phyloP scores from a whole-genome alignment of 2,329 filamentous ascomycete genomes.

The Davidsoniella neocaledoniae region DNA sequence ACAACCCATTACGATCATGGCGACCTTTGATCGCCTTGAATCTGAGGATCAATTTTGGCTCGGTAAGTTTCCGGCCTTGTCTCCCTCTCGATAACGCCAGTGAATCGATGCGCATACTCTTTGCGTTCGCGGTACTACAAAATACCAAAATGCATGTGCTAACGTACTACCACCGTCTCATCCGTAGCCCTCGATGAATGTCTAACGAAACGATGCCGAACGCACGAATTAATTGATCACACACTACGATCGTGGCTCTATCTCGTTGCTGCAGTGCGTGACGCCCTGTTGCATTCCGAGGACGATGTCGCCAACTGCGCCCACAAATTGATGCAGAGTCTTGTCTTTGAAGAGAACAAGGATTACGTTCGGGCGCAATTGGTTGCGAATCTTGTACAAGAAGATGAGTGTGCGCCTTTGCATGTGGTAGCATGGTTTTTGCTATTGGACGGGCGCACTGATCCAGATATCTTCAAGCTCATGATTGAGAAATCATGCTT shows the following conservation, averaged over 20 bases:
- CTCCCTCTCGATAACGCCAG: not conserved
- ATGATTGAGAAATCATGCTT: slow-evolving; percentile 84
- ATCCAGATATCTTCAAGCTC: slow-evolving; percentile 64
- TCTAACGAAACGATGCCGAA: slow-evolving; percentile 30
- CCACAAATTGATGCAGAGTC: slow-evolving; percentile 58
- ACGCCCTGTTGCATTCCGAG: slow-evolving; percentile 57
- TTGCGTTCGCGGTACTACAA: not conserved
- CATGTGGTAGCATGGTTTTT: slow-evolving; percentile 72
- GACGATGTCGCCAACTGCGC: slow-evolving; percentile 69
- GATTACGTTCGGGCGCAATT: slow-evolving; percentile 88
- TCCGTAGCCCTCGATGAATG: slow-evolving; percentile 30
- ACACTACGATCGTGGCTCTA: slow-evolving; percentile 69
- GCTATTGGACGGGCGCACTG: slow-evolving; percentile 65
- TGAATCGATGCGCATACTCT: no score
- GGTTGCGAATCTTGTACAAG: slow-evolving; percentile 76
- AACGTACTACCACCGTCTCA: not conserved
- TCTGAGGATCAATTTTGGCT: slow-evolving; percentile 77
- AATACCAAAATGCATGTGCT: not conserved
- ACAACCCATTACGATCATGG: slow-evolving; percentile 1
- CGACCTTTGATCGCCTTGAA: slow-evolving; percentile 10
- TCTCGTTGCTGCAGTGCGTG: slow-evolving; percentile 60
- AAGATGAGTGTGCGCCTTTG: slow-evolving; percentile 67
- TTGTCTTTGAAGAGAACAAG: slow-evolving; percentile 55
- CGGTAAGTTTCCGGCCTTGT: slow-evolving; percentile 33
- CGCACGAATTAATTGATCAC: slow-evolving; percentile 57